These are phyloP conservation scores for Dendrocalamus sinicus DNA, from an alignment of 176 grass and related monocot genomes.

Conservation along the genomic window DNA sequence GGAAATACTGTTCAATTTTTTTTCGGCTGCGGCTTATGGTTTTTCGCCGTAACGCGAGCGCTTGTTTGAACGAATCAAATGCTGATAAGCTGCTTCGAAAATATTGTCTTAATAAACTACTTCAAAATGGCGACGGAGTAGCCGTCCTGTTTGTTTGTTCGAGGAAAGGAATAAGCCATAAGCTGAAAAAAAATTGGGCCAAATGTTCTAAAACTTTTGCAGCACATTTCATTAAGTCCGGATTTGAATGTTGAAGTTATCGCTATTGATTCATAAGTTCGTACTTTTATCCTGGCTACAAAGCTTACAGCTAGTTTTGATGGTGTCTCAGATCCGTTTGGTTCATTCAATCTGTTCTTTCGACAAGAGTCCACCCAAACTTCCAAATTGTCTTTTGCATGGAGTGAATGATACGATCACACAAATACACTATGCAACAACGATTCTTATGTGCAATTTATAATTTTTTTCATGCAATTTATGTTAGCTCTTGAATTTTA, in stretches of 20 bases:
- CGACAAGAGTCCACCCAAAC: background rate
- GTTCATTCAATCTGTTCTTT: background rate
- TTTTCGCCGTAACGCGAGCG: no score
- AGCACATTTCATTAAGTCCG: background rate
- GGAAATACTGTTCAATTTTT: background rate
- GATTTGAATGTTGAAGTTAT: background rate
- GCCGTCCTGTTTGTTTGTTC: no score
- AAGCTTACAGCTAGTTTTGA: background rate
- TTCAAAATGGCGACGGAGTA: no score
- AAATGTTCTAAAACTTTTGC: background rate
- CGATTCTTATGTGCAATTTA: background rate
- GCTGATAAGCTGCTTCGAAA: no score
- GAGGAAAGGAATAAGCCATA: no score
- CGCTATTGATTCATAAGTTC: background rate
- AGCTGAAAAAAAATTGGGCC: no score
- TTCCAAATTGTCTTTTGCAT: background rate
- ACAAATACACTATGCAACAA: background rate
- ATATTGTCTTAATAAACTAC: no score
- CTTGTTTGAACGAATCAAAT: no score
- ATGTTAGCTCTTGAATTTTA: conserved; percentile 15
- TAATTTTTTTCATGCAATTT: background rate
- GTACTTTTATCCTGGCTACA: background rate
- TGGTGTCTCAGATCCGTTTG: background rate
- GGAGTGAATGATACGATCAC: background rate
- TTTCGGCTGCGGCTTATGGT: no score